Conservation (phyloP, 2,329 filamentous ascomycete genomes). For the Didymella sp. region DNA sequence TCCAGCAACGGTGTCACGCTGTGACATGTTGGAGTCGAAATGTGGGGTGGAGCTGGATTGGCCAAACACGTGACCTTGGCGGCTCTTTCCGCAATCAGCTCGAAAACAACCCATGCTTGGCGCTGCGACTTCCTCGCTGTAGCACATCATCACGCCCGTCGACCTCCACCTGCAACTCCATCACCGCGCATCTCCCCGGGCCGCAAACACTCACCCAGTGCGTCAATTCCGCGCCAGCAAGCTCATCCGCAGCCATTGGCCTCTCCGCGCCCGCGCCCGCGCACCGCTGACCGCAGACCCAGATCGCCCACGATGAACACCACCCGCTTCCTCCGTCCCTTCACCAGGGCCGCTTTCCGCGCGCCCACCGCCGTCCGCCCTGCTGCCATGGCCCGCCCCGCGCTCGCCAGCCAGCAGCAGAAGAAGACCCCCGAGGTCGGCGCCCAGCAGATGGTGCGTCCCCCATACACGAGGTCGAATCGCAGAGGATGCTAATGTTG, state of each 20-base stretch:
- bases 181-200: conserved; percentile 46
- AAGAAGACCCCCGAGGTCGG: conserved; percentile 45
- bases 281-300: conserved; percentile 41
- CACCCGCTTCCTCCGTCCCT: conserved; percentile 52
- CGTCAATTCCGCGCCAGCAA: conserved; percentile 34
- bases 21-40: neutral
- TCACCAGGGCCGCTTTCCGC: conserved; percentile 51
- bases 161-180: conserved; percentile 40
- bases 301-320: conserved; percentile 52
- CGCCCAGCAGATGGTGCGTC: conserved; percentile 45
- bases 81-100: conserved; percentile 32
- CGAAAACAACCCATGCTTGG: conserved; percentile 43
- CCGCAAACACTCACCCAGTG: conserved; percentile 37
- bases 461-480: neutral
- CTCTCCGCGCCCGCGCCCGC: conserved; percentile 21
- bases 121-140: too few species aligned
- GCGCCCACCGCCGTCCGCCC: conserved; percentile 46
- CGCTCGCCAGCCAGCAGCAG: conserved; percentile 44
- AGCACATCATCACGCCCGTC: conserved; percentile 36
- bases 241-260: conserved; percentile 38
- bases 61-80: conserved; percentile 36
- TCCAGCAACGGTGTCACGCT: neutral
- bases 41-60: neutral
- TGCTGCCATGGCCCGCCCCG: conserved; percentile 46
- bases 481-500: conserved; percentile 23